Evolutionary conservation across 2,329 filamentous ascomycete species (phyloP).

Genomic region (Cytospora paraplurivora): DNA sequence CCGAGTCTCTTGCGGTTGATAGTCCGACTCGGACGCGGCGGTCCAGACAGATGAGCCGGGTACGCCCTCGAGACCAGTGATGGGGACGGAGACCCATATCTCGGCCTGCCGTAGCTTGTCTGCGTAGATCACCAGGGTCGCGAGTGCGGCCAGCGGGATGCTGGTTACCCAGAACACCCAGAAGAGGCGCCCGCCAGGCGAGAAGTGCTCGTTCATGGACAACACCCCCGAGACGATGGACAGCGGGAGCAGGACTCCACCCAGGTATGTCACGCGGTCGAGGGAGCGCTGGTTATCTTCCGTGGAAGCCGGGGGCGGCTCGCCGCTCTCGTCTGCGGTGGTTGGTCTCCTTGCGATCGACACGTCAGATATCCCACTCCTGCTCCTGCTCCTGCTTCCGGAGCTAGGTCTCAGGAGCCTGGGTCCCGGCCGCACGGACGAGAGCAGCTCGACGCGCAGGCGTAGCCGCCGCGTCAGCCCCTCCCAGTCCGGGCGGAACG

Average conservation of each 20-base stretch:
- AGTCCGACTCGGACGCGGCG: neutral
- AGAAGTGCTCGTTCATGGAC: constrained; percentile 49
- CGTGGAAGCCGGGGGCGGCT: neutral
- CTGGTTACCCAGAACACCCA: constrained; percentile 53
- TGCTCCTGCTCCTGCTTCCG: neutral
- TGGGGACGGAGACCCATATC: constrained; percentile 49
- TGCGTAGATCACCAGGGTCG: constrained; percentile 50
- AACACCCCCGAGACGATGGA: constrained; percentile 51
- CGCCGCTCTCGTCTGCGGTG: neutral
- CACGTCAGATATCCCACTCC: too few relatives aligned
- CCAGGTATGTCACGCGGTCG: constrained; percentile 52
- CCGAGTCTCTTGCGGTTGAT: too few relatives aligned
- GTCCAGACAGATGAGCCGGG: too few relatives aligned
- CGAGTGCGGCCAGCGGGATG: constrained; percentile 42
- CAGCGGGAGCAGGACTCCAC: constrained; percentile 51
- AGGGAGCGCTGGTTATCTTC: constrained; percentile 45
- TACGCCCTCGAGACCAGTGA: constrained; percentile 12
- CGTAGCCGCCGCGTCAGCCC: constrained; percentile 37
- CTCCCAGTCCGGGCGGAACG: constrained; percentile 36
- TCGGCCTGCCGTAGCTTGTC: constrained; percentile 49
- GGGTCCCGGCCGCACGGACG: constrained; percentile 22
- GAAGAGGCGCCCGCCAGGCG: constrained; percentile 45
- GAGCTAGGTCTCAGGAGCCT: constrained; percentile 1
- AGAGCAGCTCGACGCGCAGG: constrained; percentile 34
- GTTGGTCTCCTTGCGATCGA: too few relatives aligned